A percentile compares a stretch with the other conserved stretches of the same genome.
Evolutionary conservation across 2,329 filamentous ascomycete genomes (phyloP).

Genomic region (Xylariaceae sp.): DNA sequence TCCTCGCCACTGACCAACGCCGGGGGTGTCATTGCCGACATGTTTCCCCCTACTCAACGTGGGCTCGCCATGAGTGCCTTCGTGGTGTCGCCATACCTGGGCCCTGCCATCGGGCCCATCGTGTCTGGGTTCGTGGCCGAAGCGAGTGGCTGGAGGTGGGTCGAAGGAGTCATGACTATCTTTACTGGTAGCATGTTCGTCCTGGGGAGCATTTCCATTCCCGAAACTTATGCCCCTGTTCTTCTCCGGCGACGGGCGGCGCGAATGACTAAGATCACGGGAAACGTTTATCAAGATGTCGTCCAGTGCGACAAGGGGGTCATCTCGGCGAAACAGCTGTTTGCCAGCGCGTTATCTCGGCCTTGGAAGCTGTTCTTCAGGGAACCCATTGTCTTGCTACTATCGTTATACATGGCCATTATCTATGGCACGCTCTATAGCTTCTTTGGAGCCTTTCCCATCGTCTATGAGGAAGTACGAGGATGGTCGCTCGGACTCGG

Average conservation of each 20-base stretch:
- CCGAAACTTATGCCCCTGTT: constrained; percentile 65
- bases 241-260: constrained; percentile 60
- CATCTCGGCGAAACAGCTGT: too few species aligned
- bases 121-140: too few species aligned
- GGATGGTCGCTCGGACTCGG: too few species aligned
- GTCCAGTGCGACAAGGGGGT: too few species aligned
- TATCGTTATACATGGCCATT: constrained; percentile 69
- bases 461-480: constrained; percentile 66
- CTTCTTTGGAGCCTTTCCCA: constrained; percentile 63
- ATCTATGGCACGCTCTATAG: constrained; percentile 62
- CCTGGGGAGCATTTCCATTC: too few species aligned
- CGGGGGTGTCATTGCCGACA: constrained; percentile 60
- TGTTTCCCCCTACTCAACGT: constrained; percentile 52
- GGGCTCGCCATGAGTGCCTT: too few species aligned
- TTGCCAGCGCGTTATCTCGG: too few species aligned
- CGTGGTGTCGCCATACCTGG: not conserved
- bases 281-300: too few species aligned
- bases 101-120: constrained; percentile 50
- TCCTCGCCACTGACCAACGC: constrained; percentile 59
- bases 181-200: too few species aligned
- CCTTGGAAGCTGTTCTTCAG: constrained; percentile 72
- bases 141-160: too few species aligned
- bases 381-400: constrained; percentile 71
- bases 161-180: too few species aligned
- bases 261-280: too few species aligned